These are phyloP conservation scores for Microstegium vimineum DNA, from an alignment of 176 grass and related monocot species.

Conservation along the genomic window DNA sequence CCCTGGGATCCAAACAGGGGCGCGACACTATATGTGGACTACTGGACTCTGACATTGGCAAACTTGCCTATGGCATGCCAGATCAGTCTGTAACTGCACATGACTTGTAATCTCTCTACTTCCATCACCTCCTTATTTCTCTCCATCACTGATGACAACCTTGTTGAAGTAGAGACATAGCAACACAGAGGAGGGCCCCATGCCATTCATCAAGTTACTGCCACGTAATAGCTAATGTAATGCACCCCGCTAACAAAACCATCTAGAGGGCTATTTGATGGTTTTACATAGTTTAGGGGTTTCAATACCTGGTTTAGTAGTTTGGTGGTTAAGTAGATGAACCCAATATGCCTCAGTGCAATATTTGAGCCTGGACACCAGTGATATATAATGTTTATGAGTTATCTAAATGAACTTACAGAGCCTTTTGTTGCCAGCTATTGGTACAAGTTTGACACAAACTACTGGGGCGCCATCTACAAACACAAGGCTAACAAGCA, in stretches of 20 bases:
- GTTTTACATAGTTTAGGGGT: not conserved
- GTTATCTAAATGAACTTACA: conserved; percentile 2
- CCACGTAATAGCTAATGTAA: not conserved
- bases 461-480: conserved; percentile 65
- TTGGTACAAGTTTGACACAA: conserved; percentile 74
- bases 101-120: not conserved
- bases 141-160: not conserved
- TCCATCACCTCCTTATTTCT: not conserved
- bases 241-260: not conserved
- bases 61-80: not conserved
- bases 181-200: not conserved
- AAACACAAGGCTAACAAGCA: conserved; percentile 70
- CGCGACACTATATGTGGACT: not conserved
- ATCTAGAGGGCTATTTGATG: not conserved
- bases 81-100: not conserved
- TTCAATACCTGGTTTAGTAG: not conserved
- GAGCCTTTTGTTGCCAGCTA: conserved; percentile 43
- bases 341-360: not conserved
- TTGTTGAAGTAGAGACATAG: not conserved
- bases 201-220: not conserved
- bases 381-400: not conserved
- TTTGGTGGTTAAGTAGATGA: not conserved
- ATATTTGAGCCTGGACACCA: not conserved
- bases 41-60: not conserved
- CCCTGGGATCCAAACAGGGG: no score